Percentiles rank a stretch among this genome's conserved stretches.
These are phyloP conservation scores for Paramarasmius palmivorus DNA, from an alignment of 1,284 basidiomycete species.

Conservation along the genomic window DNA sequence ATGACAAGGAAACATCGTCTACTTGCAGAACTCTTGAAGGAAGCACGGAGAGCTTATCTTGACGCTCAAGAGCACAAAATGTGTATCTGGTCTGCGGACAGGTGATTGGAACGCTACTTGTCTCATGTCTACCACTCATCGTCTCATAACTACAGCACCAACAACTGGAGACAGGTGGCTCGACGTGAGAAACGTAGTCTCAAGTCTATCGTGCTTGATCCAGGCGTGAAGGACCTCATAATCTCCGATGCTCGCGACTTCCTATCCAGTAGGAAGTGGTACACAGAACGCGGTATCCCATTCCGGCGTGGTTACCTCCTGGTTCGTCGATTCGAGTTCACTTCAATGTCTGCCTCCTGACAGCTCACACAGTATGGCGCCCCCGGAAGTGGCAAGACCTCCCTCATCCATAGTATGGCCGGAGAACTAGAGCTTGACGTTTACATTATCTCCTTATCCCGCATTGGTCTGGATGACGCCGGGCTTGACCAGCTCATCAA, in stretches of 20 bases:
- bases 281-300: conserved; percentile 67
- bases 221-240: conserved; percentile 61
- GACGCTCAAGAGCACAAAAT: conserved; percentile 53
- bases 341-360: background rate
- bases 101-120: too few species aligned
- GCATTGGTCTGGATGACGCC: conserved; percentile 68
- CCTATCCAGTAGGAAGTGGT: conserved; percentile 65
- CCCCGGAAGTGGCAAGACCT: conserved; percentile 77
- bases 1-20: conserved; percentile 46
- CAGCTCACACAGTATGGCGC: conserved; percentile 57
- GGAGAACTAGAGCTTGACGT: conserved; percentile 75
- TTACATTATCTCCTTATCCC: conserved; percentile 74
- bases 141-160: too few species aligned
- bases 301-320: conserved; percentile 74
- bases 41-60: conserved; percentile 56
- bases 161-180: conserved; percentile 56
- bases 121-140: too few species aligned
- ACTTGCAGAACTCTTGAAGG: conserved; percentile 51
- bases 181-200: conserved; percentile 64
- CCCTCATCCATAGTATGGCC: conserved; percentile 73
- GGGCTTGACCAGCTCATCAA: conserved; percentile 60
- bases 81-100: conserved; percentile 51
- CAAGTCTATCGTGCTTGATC: conserved; percentile 66
- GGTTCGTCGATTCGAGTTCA: conserved; percentile 30
- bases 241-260: conserved; percentile 70